Evolutionary conservation across 2,329 filamentous ascomycete species (phyloP).

Genomic region (Exophiala sp.): DNA sequence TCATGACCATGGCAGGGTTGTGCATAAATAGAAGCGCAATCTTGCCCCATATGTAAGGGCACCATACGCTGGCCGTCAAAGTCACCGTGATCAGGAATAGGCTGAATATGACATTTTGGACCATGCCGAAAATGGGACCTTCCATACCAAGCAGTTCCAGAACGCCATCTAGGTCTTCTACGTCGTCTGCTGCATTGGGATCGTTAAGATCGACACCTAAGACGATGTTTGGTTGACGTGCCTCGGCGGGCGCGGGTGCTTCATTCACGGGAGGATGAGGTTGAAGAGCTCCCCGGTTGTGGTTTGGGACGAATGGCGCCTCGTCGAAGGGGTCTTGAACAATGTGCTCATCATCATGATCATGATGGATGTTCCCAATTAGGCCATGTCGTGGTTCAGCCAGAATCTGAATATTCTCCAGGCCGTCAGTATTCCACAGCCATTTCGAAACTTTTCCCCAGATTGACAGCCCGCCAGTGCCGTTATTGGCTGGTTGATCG

Average conservation of each 20-base stretch:
- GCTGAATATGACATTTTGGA: conserved; percentile 95
- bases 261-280: neutral
- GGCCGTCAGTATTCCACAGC: conserved; percentile 45
- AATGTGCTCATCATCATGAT: conserved; percentile 55
- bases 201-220: conserved; percentile 67
- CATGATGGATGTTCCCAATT: neutral
- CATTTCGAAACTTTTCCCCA: conserved; percentile 36
- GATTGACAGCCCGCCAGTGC: neutral
- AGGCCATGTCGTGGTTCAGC: conserved; percentile 30
- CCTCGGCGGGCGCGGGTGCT: conserved; percentile 4
- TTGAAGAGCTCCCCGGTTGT: conserved; percentile 30
- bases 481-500: neutral
- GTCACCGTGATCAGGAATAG: conserved; percentile 84
- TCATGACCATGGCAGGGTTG: conserved; percentile 66
- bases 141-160: conserved; percentile 96
- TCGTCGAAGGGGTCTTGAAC: conserved; percentile 59
- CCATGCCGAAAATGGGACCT: conserved; percentile 79
- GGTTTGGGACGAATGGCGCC: conserved; percentile 57
- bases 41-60: conserved; percentile 90
- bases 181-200: conserved; percentile 59
- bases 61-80: conserved; percentile 77
- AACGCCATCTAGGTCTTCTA: conserved; percentile 92
- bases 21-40: conserved; percentile 74
- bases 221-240: conserved; percentile 57
- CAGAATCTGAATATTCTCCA: conserved; percentile 37